Conservation (phyloP, 768 basidiomycete genomes). For the Tulasnella sp. region DNA sequence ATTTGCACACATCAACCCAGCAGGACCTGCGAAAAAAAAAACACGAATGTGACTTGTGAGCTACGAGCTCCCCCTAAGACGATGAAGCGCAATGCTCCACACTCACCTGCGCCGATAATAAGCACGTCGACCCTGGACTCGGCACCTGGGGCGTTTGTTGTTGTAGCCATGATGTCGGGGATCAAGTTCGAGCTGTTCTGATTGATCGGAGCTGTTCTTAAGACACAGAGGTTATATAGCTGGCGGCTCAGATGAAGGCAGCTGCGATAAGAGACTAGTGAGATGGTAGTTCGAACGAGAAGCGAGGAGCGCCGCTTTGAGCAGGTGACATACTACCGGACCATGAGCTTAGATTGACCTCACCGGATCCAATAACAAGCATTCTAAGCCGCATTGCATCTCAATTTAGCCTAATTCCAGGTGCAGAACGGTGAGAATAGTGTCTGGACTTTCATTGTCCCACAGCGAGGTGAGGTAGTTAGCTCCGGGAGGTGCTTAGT, state of each 20-base stretch:
- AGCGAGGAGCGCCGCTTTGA: not conserved
- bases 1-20: constrained; percentile 48
- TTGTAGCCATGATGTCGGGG: not conserved
- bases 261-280: not conserved
- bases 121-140: constrained; percentile 18
- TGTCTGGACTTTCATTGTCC: too few relatives aligned
- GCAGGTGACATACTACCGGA: not conserved
- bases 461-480: too few relatives aligned
- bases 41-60: not conserved
- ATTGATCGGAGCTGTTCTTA: not conserved
- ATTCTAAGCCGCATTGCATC: too few relatives aligned
- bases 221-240: not conserved
- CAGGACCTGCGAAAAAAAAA: constrained; percentile 5
- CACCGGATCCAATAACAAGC: constrained; percentile 5
- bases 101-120: constrained; percentile 17
- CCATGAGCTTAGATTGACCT: not conserved
- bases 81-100: constrained; percentile 13
- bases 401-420: too few relatives aligned
- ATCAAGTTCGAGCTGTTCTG: not conserved
- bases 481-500: too few relatives aligned
- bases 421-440: too few relatives aligned
- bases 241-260: not conserved
- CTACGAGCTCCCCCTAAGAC: not conserved
- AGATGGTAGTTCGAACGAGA: not conserved
- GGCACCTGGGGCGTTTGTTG: not conserved